phyloP scores from a whole-genome alignment of 1,139 yeast species.

The Martiniozyma asiatica region DNA sequence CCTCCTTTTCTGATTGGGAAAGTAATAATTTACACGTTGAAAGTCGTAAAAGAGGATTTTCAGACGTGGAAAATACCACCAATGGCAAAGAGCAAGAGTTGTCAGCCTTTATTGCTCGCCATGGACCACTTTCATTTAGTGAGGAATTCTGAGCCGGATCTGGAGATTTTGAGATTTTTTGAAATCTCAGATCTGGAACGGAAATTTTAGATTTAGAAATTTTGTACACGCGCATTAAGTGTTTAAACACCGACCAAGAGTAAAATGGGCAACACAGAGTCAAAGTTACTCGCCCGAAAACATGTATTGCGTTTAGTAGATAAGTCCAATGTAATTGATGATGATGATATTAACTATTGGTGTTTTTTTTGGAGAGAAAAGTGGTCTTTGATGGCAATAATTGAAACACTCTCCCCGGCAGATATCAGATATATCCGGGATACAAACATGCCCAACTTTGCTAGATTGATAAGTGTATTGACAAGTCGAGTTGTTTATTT shows the following conservation, averaged over 20 bases:
- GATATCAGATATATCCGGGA: constrained; percentile 55
- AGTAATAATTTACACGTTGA: constrained; percentile 5
- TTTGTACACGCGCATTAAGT: too few species aligned
- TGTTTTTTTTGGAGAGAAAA: constrained; percentile 34
- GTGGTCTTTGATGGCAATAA: constrained; percentile 40
- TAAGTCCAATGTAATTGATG: constrained; percentile 31
- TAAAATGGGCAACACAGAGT: constrained; percentile 61
- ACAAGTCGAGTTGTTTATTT: constrained; percentile 24
- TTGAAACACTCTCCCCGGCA: constrained; percentile 37
- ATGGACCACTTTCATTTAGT: constrained; percentile 34
- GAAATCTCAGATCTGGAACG: too few species aligned
- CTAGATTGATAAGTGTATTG: constrained; percentile 36
- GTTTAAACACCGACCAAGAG: too few species aligned
- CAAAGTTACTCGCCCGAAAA: constrained; percentile 46
- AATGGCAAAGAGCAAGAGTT: constrained; percentile 8
- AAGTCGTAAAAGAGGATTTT: constrained; percentile 3
- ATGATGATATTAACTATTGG: constrained; percentile 47
- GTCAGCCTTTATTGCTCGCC: constrained; percentile 19
- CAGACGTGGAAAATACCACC: background rate
- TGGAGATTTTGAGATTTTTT: background rate
- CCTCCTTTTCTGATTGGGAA: constrained; percentile 22
- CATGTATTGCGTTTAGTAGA: constrained; percentile 58
- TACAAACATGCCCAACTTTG: constrained; percentile 41
- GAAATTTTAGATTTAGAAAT: too few species aligned
- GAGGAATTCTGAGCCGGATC: constrained; percentile 32